Evolutionary conservation across 495 filamentous ascomycete species (phyloP).

Genomic region (Cetradonia linearis): DNA sequence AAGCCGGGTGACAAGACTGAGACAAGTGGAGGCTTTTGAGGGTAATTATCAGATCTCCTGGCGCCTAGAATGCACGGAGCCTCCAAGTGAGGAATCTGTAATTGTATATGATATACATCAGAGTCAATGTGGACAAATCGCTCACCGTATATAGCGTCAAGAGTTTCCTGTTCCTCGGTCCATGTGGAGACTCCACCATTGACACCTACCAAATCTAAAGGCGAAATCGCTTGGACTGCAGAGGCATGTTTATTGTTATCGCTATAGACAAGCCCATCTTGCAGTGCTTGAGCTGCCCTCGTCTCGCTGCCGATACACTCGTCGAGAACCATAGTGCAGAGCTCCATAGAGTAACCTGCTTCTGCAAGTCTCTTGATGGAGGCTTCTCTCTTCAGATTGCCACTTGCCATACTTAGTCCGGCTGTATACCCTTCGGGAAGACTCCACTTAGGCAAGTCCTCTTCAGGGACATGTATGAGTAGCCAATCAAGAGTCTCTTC

Average conservation of each 20-base stretch:
- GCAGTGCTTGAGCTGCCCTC: conserved; percentile 67
- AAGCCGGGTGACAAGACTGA: conserved; percentile 52
- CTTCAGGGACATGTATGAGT: conserved; percentile 90
- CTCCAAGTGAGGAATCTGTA: conserved; percentile 35
- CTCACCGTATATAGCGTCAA: conserved; percentile 70
- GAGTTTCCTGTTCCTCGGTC: conserved; percentile 70
- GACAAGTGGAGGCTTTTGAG: conserved; percentile 62
- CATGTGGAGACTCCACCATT: conserved; percentile 43
- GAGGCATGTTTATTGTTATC: conserved; percentile 18
- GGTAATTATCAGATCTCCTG: conserved; percentile 53
- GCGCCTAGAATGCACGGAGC: conserved; percentile 39
- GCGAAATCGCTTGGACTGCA: conserved; percentile 9
- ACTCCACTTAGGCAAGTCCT: conserved; percentile 82
- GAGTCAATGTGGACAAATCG: conserved; percentile 47
- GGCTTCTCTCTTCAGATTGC: conserved; percentile 66
- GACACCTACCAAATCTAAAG: conserved; percentile 18
- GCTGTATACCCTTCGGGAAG: conserved; percentile 83
- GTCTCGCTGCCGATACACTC: conserved; percentile 59
- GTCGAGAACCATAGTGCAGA: conserved; percentile 67
- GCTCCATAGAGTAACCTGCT: conserved; percentile 72
- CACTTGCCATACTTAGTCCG: conserved; percentile 71
- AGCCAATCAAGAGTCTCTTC: conserved; percentile 92
- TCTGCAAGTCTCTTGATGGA: conserved; percentile 71
- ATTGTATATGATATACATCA: conserved; percentile 53
- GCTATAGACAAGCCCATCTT: conserved; percentile 48